Base-by-base conservation (phyloP, 805 yeast species). In the Ascoidea tarda region DNA sequence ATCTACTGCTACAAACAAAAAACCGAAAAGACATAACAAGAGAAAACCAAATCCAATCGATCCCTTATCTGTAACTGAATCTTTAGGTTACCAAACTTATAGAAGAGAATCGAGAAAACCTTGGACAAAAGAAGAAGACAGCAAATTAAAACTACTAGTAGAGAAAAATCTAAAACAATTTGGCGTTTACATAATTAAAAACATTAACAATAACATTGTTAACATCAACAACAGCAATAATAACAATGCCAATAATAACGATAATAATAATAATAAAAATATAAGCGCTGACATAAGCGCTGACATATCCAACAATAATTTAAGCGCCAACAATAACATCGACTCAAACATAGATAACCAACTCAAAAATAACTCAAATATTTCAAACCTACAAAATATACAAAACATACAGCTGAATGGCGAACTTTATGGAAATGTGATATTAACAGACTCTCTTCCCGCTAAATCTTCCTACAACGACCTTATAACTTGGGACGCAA, bases 91-190 rank as follows among this genome's bases (percentile, higher is more conserved):
- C 61, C 84, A 82, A 59, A 85, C 89, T 1, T 82, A 81, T 61
- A 67, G 91, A 46, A 71, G 82, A 51, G 78, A 70, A 31, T 69
- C 78, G 5, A 69, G 91, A 52, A 76, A 78, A 53, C 76, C 85
- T 10, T 89, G 96, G 96, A 72, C 82, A 4, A 74, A 77, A 50
- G 82, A 79, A 42, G 96, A 90, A 57, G 97, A 89, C 65, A 70
- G 69, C 33, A 60, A 69, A 38, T 65, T 89, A 50, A 68, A 72
- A 49, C 59, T 63, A 8, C 59, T 74, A 1, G 72, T 83, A 2
- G 59, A 72, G 32, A 63, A 66, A 6, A 65, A 69, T 10, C 63
- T 70, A 12, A 52, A 62, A 5, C 57, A 62, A 5, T 48, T 67
- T 6, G 72, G 72, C 21, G 49, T 53, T 12, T 45, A 16, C 8